A percentile compares a stretch with the other conserved stretches of the same genome.
These are phyloP conservation scores for Lecanoromycetidae sp. DNA, from an alignment of 2,329 filamentous ascomycete genomes.

Conservation along the genomic window DNA sequence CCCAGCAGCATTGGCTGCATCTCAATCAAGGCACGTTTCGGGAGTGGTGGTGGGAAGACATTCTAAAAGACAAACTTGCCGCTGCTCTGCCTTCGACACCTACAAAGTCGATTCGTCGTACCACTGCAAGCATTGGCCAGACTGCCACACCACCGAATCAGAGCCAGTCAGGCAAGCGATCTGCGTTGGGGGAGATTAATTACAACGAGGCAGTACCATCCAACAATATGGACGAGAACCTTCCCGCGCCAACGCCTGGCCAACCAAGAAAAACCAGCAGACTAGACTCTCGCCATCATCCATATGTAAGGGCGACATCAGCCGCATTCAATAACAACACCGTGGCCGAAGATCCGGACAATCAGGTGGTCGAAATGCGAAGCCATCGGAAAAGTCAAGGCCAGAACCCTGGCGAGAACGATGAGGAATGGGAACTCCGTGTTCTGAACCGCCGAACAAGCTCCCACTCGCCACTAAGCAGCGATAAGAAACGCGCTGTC, in stretches of 20 bases:
- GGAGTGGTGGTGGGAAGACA: constrained; percentile 87
- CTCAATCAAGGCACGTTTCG: constrained; percentile 93
- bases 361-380: constrained; percentile 46
- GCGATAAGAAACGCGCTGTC: constrained; percentile 54
- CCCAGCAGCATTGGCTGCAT: constrained; percentile 97
- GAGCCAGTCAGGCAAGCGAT: constrained; percentile 53
- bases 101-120: constrained; percentile 27
- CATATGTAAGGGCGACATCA: constrained; percentile 51
- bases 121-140: constrained; percentile 43
- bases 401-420: constrained; percentile 47
- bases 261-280: constrained; percentile 84
- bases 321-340: constrained; percentile 30
- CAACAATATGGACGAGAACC: constrained; percentile 62
- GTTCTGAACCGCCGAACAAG: constrained; percentile 55
- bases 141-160: constrained; percentile 76
- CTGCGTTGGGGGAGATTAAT: constrained; percentile 88
- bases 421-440: constrained; percentile 71
- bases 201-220: constrained; percentile 49
- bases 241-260: constrained; percentile 88
- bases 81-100: constrained; percentile 44
- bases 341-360: constrained; percentile 34
- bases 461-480: constrained; percentile 50
- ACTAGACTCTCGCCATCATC: constrained; percentile 60
- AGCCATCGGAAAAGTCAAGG: constrained; percentile 48
- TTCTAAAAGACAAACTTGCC: constrained; percentile 70